Conservation (phyloP, 768 basidiomycete species). For the Brasilioporus rufonigricans region DNA sequence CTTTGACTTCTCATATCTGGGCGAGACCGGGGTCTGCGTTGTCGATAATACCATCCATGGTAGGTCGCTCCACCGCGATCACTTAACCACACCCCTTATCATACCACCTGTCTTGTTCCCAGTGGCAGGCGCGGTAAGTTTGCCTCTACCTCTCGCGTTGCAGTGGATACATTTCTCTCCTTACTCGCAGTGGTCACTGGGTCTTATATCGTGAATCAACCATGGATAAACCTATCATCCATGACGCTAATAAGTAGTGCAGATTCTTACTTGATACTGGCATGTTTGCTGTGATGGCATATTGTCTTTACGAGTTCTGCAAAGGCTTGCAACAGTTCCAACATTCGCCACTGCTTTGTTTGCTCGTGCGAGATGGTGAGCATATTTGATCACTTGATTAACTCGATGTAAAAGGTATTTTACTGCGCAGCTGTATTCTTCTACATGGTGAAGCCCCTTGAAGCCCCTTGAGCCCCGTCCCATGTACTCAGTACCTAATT, state of each 20-base stretch:
- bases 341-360: slow-evolving; percentile 1
- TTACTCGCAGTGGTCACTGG: slow-evolving; percentile 1
- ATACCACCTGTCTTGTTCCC: neutral
- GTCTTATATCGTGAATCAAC: slow-evolving; percentile 1
- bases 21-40: neutral
- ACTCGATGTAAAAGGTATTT: neutral
- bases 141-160: neutral
- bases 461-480: neutral
- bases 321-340: neutral
- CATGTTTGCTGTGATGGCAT: neutral
- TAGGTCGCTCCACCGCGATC: neutral
- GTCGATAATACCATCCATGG: neutral
- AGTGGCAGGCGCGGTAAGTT: neutral
- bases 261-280: slow-evolving; percentile 1
- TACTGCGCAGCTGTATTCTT: neutral
- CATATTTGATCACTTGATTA: neutral
- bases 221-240: neutral
- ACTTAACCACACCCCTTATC: neutral
- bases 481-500: neutral
- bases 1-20: neutral
- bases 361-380: slow-evolving; percentile 12
- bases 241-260: neutral
- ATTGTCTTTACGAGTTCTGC: slow-evolving; percentile 4
- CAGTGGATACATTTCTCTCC: neutral
- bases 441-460: slow-evolving; percentile 2